A percentile compares a stretch with the other conserved stretches of the same genome.
phyloP scores from a whole-genome alignment of 176 grass and related monocot genomes.

The Elaeis guineensis region DNA sequence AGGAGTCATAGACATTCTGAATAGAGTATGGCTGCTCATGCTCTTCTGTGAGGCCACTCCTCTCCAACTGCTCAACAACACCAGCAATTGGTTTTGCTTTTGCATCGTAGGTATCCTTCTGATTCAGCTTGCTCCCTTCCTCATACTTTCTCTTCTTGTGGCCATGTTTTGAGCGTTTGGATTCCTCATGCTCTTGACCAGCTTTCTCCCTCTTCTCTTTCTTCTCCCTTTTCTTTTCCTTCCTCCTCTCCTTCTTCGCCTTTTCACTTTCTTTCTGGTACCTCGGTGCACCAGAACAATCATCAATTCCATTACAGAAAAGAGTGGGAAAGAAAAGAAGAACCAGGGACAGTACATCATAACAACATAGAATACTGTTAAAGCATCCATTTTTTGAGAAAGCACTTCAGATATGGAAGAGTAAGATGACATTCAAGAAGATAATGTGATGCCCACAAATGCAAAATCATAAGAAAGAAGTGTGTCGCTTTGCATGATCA shows the following conservation, averaged over 20 bases:
- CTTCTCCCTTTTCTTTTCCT: conserved; percentile 39
- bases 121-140: background rate
- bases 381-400: too few relatives aligned
- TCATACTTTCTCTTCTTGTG: conserved; percentile 52
- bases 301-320: conserved; percentile 82
- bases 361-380: too few relatives aligned
- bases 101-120: background rate
- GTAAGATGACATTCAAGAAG: too few relatives aligned
- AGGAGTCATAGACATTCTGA: conserved; percentile 13
- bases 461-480: too few relatives aligned
- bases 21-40: conserved; percentile 32
- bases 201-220: conserved; percentile 14
- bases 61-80: conserved; percentile 43
- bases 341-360: too few relatives aligned
- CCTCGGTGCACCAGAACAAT: conserved; percentile 74
- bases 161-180: conserved; percentile 39
- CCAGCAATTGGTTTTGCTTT: background rate
- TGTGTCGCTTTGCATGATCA: too few relatives aligned
- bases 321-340: conserved; percentile 39
- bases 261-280: conserved; percentile 56
- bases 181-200: conserved; percentile 21
- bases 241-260: conserved; percentile 40
- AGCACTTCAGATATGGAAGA: too few relatives aligned
- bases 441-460: too few relatives aligned
- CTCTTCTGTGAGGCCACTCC: conserved; percentile 59